These are phyloP conservation scores for Fraxinus baroniana DNA, from an alignment of 305 asterid species.

Conservation along the genomic window DNA sequence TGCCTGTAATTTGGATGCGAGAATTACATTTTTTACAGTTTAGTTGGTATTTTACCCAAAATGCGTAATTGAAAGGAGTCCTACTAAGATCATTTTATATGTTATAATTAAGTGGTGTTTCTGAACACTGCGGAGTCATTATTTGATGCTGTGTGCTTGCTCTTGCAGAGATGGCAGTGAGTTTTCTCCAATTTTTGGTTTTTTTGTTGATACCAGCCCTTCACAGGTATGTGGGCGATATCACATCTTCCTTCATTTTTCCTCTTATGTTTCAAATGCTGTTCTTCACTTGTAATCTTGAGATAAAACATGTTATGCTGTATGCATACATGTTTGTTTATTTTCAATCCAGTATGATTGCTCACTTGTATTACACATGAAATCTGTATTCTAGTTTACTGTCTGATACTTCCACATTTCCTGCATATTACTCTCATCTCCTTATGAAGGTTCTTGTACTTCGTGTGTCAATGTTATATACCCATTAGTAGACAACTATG, in stretches of 20 bases:
- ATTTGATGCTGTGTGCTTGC: slow-evolving; percentile 1
- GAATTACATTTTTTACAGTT: neutral
- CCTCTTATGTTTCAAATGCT: slow-evolving; percentile 2
- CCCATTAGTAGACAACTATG: neutral
- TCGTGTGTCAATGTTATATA: neutral
- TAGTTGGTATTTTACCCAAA: neutral
- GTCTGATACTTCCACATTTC: neutral
- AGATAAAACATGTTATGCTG: neutral
- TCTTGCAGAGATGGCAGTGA: slow-evolving; percentile 70
- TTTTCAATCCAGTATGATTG: neutral
- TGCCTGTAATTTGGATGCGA: neutral
- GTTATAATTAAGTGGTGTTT: slow-evolving; percentile 5
- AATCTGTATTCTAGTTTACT: neutral
- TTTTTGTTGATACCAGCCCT: slow-evolving; percentile 50
- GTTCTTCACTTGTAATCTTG: neutral
- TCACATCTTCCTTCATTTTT: slow-evolving; percentile 11
- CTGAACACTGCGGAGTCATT: slow-evolving; percentile 6
- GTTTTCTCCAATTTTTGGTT: slow-evolving; percentile 77
- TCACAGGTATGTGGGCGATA: slow-evolving; percentile 55
- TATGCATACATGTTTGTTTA: neutral
- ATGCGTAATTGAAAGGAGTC: neutral
- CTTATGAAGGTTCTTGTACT: neutral
- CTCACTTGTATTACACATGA: neutral
- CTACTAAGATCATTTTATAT: neutral
- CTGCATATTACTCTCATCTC: neutral